phyloP scores from a whole-genome alignment of 495 filamentous ascomycete genomes.

The Podospora anserina region DNA sequence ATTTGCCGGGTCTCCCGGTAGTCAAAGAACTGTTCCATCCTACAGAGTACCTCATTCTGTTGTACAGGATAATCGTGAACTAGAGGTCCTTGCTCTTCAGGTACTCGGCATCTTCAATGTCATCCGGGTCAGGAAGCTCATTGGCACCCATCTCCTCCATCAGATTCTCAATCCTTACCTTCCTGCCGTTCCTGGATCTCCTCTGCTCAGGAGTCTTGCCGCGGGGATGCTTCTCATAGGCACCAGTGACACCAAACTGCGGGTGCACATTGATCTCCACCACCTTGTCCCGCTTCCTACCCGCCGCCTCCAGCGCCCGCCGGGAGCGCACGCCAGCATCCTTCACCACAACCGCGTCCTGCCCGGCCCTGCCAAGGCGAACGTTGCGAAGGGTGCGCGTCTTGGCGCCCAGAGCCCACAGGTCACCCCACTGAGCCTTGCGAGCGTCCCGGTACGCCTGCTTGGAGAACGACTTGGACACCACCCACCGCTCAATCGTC shows the following conservation, averaged over 20 bases:
- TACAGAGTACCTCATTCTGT: background rate
- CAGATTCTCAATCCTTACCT: slow-evolving; percentile 44
- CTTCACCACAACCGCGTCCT: slow-evolving; percentile 17
- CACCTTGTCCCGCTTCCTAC: slow-evolving; percentile 30
- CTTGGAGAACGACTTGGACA: slow-evolving; percentile 75
- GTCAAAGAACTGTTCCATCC: background rate
- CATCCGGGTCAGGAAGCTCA: slow-evolving; percentile 24
- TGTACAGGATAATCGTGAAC: background rate
- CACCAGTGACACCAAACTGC: slow-evolving; percentile 31
- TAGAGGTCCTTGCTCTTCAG: slow-evolving; percentile 6
- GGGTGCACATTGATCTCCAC: slow-evolving; percentile 37
- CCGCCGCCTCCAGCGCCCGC: slow-evolving; percentile 22
- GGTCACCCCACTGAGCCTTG: slow-evolving; percentile 86
- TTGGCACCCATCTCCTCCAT: slow-evolving; percentile 39
- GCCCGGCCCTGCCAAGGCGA: slow-evolving; percentile 53
- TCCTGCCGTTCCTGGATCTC: slow-evolving; percentile 53
- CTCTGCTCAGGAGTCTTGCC: slow-evolving; percentile 37
- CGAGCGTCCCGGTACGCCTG: slow-evolving; percentile 86
- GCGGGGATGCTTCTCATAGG: slow-evolving; percentile 27
- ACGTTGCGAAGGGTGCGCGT: slow-evolving; percentile 62
- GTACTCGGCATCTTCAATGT: slow-evolving; percentile 23
- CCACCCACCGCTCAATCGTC: slow-evolving; percentile 88
- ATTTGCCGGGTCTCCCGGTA: background rate
- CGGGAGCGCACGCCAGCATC: slow-evolving; percentile 46
- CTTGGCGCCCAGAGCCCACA: slow-evolving; percentile 95